Percentiles rank a stretch among this genome's conserved stretches.
These are phyloP conservation scores for Penicillium chermesinum DNA, from an alignment of 495 filamentous ascomycete genomes.

Conservation along the genomic window DNA sequence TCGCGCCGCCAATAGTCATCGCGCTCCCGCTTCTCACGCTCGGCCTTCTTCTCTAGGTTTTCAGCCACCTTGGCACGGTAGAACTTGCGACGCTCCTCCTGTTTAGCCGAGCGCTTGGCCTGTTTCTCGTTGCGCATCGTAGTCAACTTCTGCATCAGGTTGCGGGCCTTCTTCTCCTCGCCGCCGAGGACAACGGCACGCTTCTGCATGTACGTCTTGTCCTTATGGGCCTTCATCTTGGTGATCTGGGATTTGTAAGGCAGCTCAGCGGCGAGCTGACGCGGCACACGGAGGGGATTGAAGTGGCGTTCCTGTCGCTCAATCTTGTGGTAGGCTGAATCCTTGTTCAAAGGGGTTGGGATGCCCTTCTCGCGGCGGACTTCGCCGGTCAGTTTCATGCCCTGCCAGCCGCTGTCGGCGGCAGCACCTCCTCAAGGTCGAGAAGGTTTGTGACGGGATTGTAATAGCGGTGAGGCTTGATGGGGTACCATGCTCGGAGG, in stretches of 20 bases:
- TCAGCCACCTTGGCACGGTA: slow-evolving; percentile 78
- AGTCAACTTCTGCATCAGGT: slow-evolving; percentile 89
- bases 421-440: slow-evolving; percentile 31
- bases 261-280: slow-evolving; percentile 74
- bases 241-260: slow-evolving; percentile 92
- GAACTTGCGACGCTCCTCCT: slow-evolving; percentile 74
- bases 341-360: slow-evolving; percentile 67
- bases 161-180: slow-evolving; percentile 83
- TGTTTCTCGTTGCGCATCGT: slow-evolving; percentile 87
- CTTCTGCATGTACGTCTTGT: slow-evolving; percentile 88
- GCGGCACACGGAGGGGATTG: slow-evolving; percentile 87
- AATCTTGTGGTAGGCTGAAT: slow-evolving; percentile 77
- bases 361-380: slow-evolving; percentile 73
- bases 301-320: slow-evolving; percentile 80
- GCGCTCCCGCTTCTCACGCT: slow-evolving; percentile 81
- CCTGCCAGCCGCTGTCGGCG: slow-evolving; percentile 58
- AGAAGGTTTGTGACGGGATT: slow-evolving; percentile 93
- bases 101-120: slow-evolving; percentile 71
- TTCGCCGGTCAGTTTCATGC: slow-evolving; percentile 93
- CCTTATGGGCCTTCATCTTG: slow-evolving; percentile 70
- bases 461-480: slow-evolving; percentile 92
- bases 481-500: slow-evolving; percentile 90
- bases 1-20: slow-evolving; percentile 91
- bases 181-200: slow-evolving; percentile 76
- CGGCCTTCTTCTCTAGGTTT: slow-evolving; percentile 72